Conservation (phyloP, 352 stramenopile species). For the Phytophthora crassamura region DNA sequence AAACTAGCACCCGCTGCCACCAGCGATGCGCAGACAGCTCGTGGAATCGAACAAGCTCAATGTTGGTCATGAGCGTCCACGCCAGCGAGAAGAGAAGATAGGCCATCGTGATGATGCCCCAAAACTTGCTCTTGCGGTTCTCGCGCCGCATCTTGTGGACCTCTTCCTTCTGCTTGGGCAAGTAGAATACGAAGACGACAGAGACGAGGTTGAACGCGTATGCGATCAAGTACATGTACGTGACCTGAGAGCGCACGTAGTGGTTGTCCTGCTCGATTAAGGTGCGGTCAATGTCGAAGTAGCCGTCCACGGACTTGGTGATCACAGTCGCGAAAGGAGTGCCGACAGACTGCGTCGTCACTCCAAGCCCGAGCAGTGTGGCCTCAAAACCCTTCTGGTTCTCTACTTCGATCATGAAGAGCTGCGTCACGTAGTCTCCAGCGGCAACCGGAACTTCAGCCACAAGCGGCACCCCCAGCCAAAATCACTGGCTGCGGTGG, state of each 20-base stretch:
- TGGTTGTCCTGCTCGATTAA: constrained; percentile 42
- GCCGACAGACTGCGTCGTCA: constrained; percentile 43
- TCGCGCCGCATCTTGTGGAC: constrained; percentile 41
- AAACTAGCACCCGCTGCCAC: constrained; percentile 47
- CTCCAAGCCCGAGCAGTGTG: constrained; percentile 46
- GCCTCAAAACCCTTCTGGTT: constrained; percentile 54
- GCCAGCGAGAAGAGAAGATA: constrained; percentile 46
- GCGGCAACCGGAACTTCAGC: constrained; percentile 43
- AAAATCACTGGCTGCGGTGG: constrained; percentile 65
- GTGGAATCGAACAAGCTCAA: constrained; percentile 61
- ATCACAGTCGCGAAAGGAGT: constrained; percentile 56
- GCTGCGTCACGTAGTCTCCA: constrained; percentile 39
- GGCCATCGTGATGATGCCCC: constrained; percentile 38
- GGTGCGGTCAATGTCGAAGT: constrained; percentile 53
- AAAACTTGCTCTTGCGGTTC: constrained; percentile 44
- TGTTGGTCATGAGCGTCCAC: constrained; percentile 69
- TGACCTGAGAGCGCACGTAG: constrained; percentile 53
- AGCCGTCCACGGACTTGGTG: constrained; percentile 56
- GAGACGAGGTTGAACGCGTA: constrained; percentile 59
- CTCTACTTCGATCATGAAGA: constrained; percentile 57
- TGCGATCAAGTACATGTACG: constrained; percentile 56
- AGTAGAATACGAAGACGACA: constrained; percentile 43
- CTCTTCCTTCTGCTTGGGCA: constrained; percentile 59
- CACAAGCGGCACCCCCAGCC: constrained; percentile 54
- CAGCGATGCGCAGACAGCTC: constrained; percentile 55